Conservation (phyloP, 2,329 filamentous ascomycete genomes). For the Microsporum audouinii region DNA sequence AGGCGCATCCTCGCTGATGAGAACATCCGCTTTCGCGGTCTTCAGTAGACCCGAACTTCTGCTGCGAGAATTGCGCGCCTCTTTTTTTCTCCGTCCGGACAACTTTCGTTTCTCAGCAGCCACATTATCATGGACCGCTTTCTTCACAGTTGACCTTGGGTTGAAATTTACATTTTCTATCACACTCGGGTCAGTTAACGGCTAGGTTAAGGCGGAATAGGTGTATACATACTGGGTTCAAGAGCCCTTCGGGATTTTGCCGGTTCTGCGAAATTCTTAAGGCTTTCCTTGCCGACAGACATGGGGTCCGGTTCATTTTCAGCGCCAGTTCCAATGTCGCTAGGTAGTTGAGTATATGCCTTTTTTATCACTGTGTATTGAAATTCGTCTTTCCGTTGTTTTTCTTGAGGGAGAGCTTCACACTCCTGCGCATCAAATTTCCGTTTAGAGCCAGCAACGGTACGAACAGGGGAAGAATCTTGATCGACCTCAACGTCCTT, state of each 20-base stretch:
- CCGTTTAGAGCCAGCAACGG: slow-evolving; percentile 44
- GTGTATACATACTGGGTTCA: slow-evolving; percentile 31
- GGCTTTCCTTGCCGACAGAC: background rate
- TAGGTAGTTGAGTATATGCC: background rate
- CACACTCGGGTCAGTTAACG: background rate
- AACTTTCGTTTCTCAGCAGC: background rate
- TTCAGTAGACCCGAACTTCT: background rate
- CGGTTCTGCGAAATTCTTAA: slow-evolving; percentile 11
- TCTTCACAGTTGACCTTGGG: slow-evolving; percentile 24
- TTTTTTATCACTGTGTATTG: slow-evolving; percentile 33
- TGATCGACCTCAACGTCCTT: slow-evolving; percentile 13
- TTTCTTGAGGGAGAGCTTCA: background rate
- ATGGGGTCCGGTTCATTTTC: slow-evolving; percentile 6
- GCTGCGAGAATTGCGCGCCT: background rate
- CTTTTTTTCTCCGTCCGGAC: background rate
- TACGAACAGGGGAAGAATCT: slow-evolving; percentile 11
- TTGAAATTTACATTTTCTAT: slow-evolving; percentile 43
- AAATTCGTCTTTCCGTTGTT: slow-evolving; percentile 31
- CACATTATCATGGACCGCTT: slow-evolving; percentile 1
- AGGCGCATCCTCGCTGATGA: background rate
- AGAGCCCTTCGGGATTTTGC: slow-evolving; percentile 17
- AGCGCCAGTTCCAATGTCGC: background rate
- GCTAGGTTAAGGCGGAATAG: background rate
- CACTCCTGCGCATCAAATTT: slow-evolving; percentile 44
- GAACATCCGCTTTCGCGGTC: background rate